These are phyloP conservation scores for Leucosporidium scottii DNA, from an alignment of 768 basidiomycete genomes.

Conservation along the genomic window DNA sequence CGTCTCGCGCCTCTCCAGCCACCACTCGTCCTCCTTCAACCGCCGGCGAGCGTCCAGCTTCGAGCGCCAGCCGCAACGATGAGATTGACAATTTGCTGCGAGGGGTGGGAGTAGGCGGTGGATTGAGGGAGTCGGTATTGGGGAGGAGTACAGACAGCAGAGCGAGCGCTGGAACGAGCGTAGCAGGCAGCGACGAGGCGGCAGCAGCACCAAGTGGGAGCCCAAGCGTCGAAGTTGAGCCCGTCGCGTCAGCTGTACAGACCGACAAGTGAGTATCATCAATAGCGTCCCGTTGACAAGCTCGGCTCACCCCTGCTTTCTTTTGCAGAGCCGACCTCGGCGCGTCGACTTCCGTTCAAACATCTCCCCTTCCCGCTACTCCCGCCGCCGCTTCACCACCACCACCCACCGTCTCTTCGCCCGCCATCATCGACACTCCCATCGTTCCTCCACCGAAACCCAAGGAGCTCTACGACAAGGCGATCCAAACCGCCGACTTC, in stretches of 20 bases:
- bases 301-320: too few species aligned
- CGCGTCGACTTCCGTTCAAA: too few species aligned
- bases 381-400: background rate
- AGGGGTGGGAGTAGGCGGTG: slow-evolving; percentile 9
- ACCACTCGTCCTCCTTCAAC: slow-evolving; percentile 11
- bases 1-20: background rate
- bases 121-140: background rate
- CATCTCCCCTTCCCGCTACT: background rate
- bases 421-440: too few species aligned
- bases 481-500: slow-evolving; percentile 33
- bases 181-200: background rate
- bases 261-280: background rate
- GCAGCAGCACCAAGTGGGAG: background rate
- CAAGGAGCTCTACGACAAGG: slow-evolving; percentile 35
- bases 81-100: slow-evolving; percentile 24
- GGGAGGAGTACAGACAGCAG: background rate
- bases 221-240: background rate
- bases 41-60: background rate
- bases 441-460: slow-evolving; percentile 10
- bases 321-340: too few species aligned
- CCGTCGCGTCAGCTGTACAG: background rate
- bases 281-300: too few species aligned
- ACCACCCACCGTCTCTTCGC: slow-evolving; percentile 9
- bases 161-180: background rate
- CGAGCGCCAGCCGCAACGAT: slow-evolving; percentile 6